A percentile compares a stretch with the other conserved stretches of the same genome.
These are phyloP conservation scores for Xeromyces bisporus DNA, from an alignment of 495 filamentous ascomycete species.

Conservation along the genomic window DNA sequence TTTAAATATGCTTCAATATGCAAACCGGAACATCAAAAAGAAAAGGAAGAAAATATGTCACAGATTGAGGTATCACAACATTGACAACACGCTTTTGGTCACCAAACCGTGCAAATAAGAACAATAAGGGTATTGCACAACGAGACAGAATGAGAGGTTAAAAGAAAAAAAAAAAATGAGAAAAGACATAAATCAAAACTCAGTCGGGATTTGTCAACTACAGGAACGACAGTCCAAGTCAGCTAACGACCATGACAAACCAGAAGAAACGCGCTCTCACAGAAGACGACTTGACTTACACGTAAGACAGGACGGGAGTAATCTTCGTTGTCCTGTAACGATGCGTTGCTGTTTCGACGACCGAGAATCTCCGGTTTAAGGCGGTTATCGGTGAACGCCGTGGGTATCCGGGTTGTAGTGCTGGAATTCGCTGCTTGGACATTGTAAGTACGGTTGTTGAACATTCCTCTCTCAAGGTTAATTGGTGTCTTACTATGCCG, in stretches of 20 bases:
- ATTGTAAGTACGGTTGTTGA: slow-evolving; percentile 25
- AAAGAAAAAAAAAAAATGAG: background rate
- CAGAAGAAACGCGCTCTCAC: background rate
- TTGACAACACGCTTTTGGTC: slow-evolving; percentile 13
- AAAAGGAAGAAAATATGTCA: slow-evolving; percentile 14
- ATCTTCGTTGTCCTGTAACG: slow-evolving; percentile 39
- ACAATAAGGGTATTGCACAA: slow-evolving; percentile 11
- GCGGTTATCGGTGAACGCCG: slow-evolving; percentile 29
- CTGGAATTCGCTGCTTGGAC: slow-evolving; percentile 17
- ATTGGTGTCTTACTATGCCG: slow-evolving; percentile 31
- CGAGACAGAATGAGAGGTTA: background rate
- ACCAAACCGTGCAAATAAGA: slow-evolving; percentile 19
- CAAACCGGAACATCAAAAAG: slow-evolving; percentile 8
- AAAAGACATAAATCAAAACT: slow-evolving; percentile 1
- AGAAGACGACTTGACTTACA: slow-evolving; percentile 17
- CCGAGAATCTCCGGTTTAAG: slow-evolving; percentile 28
- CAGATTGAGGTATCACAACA: slow-evolving; percentile 33
- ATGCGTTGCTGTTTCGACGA: slow-evolving; percentile 31
- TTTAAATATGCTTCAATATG: background rate
- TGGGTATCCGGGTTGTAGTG: slow-evolving; percentile 10
- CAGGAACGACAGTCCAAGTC: slow-evolving; percentile 3
- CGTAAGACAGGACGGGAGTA: slow-evolving; percentile 40
- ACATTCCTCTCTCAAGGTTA: slow-evolving; percentile 25
- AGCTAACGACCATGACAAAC: slow-evolving; percentile 6
- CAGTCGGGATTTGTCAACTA: slow-evolving; percentile 41